phyloP scores from a whole-genome alignment of 2,329 filamentous ascomycete species.

The Cercospora sesami region DNA sequence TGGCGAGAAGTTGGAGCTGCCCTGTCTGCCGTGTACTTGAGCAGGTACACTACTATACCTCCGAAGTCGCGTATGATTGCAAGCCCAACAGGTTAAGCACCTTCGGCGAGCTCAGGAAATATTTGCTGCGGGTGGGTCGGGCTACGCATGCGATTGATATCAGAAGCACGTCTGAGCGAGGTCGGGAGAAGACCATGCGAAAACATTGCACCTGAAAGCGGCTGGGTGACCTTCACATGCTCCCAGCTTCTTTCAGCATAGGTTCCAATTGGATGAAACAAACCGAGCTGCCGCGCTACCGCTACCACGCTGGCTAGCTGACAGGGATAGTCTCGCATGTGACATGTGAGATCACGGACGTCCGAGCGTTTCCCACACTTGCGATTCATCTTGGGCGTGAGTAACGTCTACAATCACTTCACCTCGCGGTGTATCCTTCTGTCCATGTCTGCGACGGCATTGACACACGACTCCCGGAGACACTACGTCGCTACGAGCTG shows the following conservation, averaged over 20 bases:
- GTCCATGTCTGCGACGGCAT: constrained; percentile 20
- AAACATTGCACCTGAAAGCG: neutral
- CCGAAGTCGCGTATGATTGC: neutral
- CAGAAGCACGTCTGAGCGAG: neutral
- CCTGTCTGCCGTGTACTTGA: neutral
- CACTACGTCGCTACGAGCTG: constrained; percentile 28
- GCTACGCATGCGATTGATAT: neutral
- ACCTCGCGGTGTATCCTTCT: neutral
- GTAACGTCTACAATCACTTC: neutral
- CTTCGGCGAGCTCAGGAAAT: neutral
- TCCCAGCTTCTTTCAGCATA: neutral
- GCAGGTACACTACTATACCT: neutral
- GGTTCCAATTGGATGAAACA: neutral
- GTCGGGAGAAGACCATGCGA: neutral
- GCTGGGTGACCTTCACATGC: neutral
- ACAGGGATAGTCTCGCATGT: too few relatives aligned
- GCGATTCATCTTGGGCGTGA: constrained; percentile 3
- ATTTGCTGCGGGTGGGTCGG: neutral
- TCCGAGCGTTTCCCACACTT: constrained; percentile 4
- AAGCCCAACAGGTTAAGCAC: neutral
- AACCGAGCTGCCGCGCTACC: too few relatives aligned
- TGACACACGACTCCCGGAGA: constrained; percentile 21
- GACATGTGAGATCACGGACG: neutral
- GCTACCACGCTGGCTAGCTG: too few relatives aligned
- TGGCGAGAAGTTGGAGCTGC: neutral